Conservation (phyloP, 1,284 basidiomycete genomes). For the Sanghuangporus weigelae region DNA sequence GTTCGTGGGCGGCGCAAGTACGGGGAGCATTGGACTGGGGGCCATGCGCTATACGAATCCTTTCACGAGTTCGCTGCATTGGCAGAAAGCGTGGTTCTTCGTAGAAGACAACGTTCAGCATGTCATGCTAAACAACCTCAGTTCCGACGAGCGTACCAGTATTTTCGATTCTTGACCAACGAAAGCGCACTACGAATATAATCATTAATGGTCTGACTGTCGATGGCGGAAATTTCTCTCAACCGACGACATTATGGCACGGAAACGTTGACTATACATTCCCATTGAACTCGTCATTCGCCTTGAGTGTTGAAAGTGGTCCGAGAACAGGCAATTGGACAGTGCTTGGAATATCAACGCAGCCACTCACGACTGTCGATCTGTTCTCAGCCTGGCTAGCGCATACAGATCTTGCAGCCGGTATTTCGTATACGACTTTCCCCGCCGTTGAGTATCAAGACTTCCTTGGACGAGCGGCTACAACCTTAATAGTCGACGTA, state of each 20-base stretch:
- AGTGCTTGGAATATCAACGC: conserved; percentile 54
- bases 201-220: conserved; percentile 37
- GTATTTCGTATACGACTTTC: conserved; percentile 49
- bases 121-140: conserved; percentile 51
- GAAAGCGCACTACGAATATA: conserved; percentile 38
- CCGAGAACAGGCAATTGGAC: conserved; percentile 54
- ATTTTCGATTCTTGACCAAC: conserved; percentile 62
- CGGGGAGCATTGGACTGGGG: conserved; percentile 46
- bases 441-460: conserved; percentile 37
- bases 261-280: conserved; percentile 52
- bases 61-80: conserved; percentile 45
- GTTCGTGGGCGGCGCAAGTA: conserved; percentile 62
- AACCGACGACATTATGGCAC: conserved; percentile 48
- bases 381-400: conserved; percentile 59
- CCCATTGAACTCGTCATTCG: conserved; percentile 10
- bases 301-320: conserved; percentile 44
- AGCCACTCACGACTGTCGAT: conserved; percentile 45
- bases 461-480: conserved; percentile 28
- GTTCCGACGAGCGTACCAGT: conserved; percentile 44
- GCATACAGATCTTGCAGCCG: conserved; percentile 33
- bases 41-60: conserved; percentile 65
- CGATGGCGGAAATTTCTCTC: conserved; percentile 31
- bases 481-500: conserved; percentile 32
- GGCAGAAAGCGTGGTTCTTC: conserved; percentile 72
- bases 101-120: conserved; percentile 55